Conservation (phyloP, 202 grass and related monocot species). For the Elaeis oleifera region DNA sequence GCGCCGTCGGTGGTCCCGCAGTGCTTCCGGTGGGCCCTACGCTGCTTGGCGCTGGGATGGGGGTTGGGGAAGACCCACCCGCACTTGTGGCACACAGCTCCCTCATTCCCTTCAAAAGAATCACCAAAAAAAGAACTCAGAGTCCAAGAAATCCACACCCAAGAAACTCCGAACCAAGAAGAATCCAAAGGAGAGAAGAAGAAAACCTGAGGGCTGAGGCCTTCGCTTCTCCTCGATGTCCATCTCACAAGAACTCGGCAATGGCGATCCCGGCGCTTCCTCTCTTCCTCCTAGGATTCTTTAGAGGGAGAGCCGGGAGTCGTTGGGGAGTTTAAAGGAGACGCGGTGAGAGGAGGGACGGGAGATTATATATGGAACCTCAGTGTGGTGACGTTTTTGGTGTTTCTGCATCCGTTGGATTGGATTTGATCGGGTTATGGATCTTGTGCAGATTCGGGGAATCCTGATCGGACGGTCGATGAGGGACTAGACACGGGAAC, state of each 20-base stretch:
- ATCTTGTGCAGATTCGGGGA: too few relatives aligned
- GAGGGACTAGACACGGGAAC: too few relatives aligned
- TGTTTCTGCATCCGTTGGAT: too few relatives aligned
- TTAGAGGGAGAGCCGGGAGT: too few relatives aligned
- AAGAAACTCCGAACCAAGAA: slow-evolving; percentile 4
- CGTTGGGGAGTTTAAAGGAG: too few relatives aligned
- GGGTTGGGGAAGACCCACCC: slow-evolving; percentile 47
- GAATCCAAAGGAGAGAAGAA: not conserved
- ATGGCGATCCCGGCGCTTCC: slow-evolving; percentile 8
- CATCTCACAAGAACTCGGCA: slow-evolving; percentile 24
- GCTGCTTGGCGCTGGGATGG: slow-evolving; percentile 65
- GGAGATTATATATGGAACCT: too few relatives aligned
- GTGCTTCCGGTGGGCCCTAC: slow-evolving; percentile 54
- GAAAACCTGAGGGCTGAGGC: slow-evolving; percentile 16
- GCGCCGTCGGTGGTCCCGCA: slow-evolving; percentile 23
- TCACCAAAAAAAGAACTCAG: too few relatives aligned
- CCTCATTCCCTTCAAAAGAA: slow-evolving; percentile 1
- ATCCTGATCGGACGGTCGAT: too few relatives aligned
- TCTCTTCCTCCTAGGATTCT: too few relatives aligned
- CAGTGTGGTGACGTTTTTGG: too few relatives aligned
- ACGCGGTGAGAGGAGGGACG: too few relatives aligned
- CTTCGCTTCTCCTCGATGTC: slow-evolving; percentile 29
- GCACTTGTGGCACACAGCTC: slow-evolving; percentile 40
- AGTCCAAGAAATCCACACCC: slow-evolving; percentile 3
- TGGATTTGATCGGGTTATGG: too few relatives aligned